phyloP scores from a whole-genome alignment of 805 yeast species.

The Brettanomyces custersianus region DNA sequence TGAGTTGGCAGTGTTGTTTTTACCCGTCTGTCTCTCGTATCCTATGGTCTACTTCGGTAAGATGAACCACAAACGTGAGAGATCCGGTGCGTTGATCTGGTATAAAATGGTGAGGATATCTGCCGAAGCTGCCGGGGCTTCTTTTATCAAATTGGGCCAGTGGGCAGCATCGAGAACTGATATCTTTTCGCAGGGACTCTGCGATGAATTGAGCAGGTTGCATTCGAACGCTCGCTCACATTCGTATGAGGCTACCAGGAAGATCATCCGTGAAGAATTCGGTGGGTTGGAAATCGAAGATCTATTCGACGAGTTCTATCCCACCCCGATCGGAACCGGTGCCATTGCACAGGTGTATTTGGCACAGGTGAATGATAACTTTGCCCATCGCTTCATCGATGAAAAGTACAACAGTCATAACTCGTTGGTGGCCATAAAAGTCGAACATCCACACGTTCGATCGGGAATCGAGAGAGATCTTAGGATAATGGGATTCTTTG shows the following conservation, averaged over 20 bases:
- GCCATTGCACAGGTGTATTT: conserved; percentile 95
- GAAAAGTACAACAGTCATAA: conserved; percentile 23
- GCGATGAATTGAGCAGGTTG: conserved; percentile 63
- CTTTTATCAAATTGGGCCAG: conserved; percentile 87
- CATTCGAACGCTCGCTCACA: conserved; percentile 84
- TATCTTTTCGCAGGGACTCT: conserved; percentile 71
- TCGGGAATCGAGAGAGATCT: conserved; percentile 69
- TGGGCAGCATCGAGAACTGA: conserved; percentile 99
- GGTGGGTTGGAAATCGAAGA: conserved; percentile 48
- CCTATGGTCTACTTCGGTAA: conserved; percentile 58
- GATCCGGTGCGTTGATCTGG: conserved; percentile 66
- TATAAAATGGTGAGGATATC: conserved; percentile 51
- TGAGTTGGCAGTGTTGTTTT: conserved; percentile 55
- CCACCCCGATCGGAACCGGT: conserved; percentile 87
- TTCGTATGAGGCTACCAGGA: conserved; percentile 49
- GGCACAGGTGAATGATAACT: conserved; percentile 49
- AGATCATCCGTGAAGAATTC: conserved; percentile 51
- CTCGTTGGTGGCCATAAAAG: conserved; percentile 78
- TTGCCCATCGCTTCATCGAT: conserved; percentile 9
- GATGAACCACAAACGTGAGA: conserved; percentile 29
- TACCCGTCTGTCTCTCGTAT: conserved; percentile 57
- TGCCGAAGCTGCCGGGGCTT: conserved; percentile 85
- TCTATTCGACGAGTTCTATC: conserved; percentile 70
- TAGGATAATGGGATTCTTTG: conserved; percentile 75
- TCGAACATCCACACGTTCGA: conserved; percentile 82